phyloP scores from a whole-genome alignment of 495 filamentous ascomycete genomes.

The Parmelia sp. region DNA sequence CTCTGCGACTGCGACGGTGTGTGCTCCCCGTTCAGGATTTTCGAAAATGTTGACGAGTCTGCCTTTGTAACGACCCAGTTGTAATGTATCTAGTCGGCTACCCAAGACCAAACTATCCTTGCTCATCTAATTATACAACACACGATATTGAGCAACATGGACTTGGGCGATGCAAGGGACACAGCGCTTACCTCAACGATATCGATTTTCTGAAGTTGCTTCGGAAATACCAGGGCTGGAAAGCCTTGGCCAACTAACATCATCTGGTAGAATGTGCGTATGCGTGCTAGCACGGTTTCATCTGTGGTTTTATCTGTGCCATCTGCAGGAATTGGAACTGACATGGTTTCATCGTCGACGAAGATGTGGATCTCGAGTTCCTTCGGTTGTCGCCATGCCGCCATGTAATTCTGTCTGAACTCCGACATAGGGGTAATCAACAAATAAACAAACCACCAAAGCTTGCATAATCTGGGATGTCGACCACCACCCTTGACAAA shows the following conservation, averaged over 20 bases:
- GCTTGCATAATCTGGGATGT: not conserved
- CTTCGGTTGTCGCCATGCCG: not conserved
- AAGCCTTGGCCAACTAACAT: slow-evolving; percentile 2
- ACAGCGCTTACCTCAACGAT: not conserved
- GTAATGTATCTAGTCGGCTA: not conserved
- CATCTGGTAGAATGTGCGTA: not conserved
- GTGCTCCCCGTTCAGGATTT: not conserved
- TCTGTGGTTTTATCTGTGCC: not conserved
- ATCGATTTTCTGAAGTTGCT: not conserved
- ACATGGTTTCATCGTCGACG: not conserved
- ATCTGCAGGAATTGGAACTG: not conserved
- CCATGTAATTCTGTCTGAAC: not conserved
- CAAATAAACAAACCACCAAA: not conserved
- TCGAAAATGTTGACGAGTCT: not conserved
- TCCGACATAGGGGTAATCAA: not conserved
- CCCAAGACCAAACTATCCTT: slow-evolving; percentile 3
- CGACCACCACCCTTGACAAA: not conserved
- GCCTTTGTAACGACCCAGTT: not conserved
- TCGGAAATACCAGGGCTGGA: not conserved
- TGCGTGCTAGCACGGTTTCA: not conserved
- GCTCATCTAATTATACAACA: not conserved
- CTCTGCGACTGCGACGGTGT: not conserved
- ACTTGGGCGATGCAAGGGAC: not conserved
- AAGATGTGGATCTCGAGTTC: not conserved
- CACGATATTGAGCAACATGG: not conserved